Base-by-base conservation (phyloP, 768 basidiomycete species). In the Collybia sp. region DNA sequence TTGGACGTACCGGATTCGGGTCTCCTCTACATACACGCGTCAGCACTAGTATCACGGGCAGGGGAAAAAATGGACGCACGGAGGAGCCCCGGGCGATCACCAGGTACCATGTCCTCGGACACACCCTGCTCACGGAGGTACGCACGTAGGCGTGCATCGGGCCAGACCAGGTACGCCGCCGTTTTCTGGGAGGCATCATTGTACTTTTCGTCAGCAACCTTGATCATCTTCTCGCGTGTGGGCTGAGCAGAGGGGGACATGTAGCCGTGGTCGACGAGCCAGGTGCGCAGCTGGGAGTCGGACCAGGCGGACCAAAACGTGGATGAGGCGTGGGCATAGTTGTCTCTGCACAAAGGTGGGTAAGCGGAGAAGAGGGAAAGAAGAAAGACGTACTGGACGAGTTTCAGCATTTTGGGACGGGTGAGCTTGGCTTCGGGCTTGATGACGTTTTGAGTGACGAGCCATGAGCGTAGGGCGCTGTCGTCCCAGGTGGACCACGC, bases 61-160 rank as follows among this genome's bases (percentile, higher is more conserved):
- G 40, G 25, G 19, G 18, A 42, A 1, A 17, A 48, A 13, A 45
- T 17, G 13, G 17, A 42, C 40, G 37, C 19, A 68, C 87, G 88
- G 30, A 98, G 74, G 15, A 96, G 77, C n/a, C 83, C 83, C 0
- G 88, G 80, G 31, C 93, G 80, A 2, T 57, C 61, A 1, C 72
- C 77, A 1, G 86, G 83, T 35, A 89, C 70, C 41, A 72, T 69
- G n/a, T 73, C 73, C 54, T 94, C 91, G 50, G 75, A 69, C 20
- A 95, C 57, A 41, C 85, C 87, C 52, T 79, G 77, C 57, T 88
- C 80, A 37, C 92, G 77, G 15, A 97, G 76, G 65, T 89, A 96
- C 1, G 88, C 92, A 39, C 93, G 84, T 19, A 98, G 80, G 30
- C 94, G 79, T 2, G 93, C 89, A 58, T 97, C 94, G 11, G 91